Evolutionary conservation across 1,139 yeast genomes (phyloP), one percentile per base, ranked within the genome.

Genomic region (Meyerozyma sp.): DNA sequence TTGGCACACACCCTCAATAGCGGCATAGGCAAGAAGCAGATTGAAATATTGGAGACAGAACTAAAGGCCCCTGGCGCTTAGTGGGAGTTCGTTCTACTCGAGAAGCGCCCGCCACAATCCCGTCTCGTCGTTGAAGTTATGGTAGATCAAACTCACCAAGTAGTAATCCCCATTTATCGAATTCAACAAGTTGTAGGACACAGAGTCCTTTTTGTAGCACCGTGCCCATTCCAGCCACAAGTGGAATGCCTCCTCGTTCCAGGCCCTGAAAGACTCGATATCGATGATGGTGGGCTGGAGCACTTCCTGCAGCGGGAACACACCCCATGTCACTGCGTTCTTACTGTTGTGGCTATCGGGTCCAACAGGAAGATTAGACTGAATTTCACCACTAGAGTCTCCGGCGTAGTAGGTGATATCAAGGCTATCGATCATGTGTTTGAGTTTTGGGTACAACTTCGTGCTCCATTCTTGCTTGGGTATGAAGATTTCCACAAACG

Each of bases 301-400:
- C 40, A 88, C 82, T 58, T 88, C 95, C 51, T 87, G 77, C 63
- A 83, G 84, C 2, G 95, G 95, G 70, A 91, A 90, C 3, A 86
- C 95, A 45, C 97, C 97, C 97, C 97, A 93, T 0, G 98, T 93
- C 8, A 93, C 94, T 21, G 94, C 96, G 53, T 84, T 82, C 53
- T 70, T 72, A 45, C 70, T 64, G 42, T 59, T 59, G 45, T 59
- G 66, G n/a, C 54, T 48, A 36, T 57, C 53, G 2, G 51, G 50
- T 0, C 57, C 60, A 6, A 57, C 41, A 1, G 74, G 73, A 57
- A 85, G 65, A 53, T 85, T 86, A 3, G 91, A 77, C 28, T 70
- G 66, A 49, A 88, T 79, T n/a, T 65, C 58, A 1, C 84, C 84
- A 3, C 63, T 50, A 36, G 76, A 58, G 58, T 84, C 89, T 36